Evolutionary conservation across 1,284 basidiomycete species (phyloP).

Genomic region (Cryptococcus sp.): DNA sequence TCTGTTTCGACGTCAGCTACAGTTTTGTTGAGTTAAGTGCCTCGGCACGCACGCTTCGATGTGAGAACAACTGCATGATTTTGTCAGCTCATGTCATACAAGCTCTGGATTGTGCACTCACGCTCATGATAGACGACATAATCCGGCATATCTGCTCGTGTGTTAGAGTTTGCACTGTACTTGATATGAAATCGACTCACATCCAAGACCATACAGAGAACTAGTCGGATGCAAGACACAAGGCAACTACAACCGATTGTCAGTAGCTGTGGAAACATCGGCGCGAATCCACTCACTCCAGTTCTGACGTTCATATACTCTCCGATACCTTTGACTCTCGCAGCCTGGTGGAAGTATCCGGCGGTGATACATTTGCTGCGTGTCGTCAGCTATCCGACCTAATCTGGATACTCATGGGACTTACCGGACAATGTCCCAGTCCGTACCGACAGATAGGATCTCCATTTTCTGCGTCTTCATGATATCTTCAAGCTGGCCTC

Average conservation of each 20-base stretch:
- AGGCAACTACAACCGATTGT: slow-evolving; percentile 39
- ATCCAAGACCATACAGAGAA: slow-evolving; percentile 93
- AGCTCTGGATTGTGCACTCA: slow-evolving; percentile 32
- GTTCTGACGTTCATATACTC: slow-evolving; percentile 98
- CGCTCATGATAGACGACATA: slow-evolving; percentile 95
- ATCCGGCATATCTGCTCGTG: slow-evolving; percentile 76
- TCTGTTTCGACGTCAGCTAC: slow-evolving; percentile 36
- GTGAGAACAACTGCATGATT: slow-evolving; percentile 69
- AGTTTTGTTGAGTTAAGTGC: neutral
- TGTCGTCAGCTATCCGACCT: slow-evolving; percentile 20
- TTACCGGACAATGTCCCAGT: slow-evolving; percentile 89
- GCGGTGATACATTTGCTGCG: slow-evolving; percentile 92
- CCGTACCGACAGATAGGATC: slow-evolving; percentile 83
- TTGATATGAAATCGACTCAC: slow-evolving; percentile 57
- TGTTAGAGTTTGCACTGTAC: neutral
- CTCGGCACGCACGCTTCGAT: slow-evolving; percentile 64
- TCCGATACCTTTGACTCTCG: slow-evolving; percentile 95
- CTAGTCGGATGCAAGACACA: slow-evolving; percentile 85
- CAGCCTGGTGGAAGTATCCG: slow-evolving; percentile 99
- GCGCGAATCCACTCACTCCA: slow-evolving; percentile 58
- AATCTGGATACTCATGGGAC: slow-evolving; percentile 7
- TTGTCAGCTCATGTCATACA: slow-evolving; percentile 3
- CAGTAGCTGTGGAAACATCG: slow-evolving; percentile 4
- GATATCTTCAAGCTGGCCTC: slow-evolving; percentile 94
- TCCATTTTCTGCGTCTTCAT: slow-evolving; percentile 98